These are phyloP conservation scores for Penicillium macrosclerotiorum DNA, from an alignment of 495 filamentous ascomycete species.

Conservation along the genomic window DNA sequence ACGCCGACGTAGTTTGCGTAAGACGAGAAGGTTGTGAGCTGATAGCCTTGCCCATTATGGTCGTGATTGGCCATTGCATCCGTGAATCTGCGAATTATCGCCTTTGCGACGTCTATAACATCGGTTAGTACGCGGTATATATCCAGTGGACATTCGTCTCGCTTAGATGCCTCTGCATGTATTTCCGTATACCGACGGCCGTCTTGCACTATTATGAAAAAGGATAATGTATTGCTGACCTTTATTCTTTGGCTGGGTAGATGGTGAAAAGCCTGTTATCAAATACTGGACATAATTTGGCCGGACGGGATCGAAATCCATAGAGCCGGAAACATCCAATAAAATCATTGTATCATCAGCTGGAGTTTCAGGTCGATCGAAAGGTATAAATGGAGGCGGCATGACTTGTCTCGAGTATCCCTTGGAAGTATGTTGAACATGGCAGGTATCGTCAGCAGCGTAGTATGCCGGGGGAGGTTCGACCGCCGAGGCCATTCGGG, in stretches of 20 bases:
- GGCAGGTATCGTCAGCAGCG: slow-evolving; percentile 38
- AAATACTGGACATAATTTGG: slow-evolving; percentile 43
- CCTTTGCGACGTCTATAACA: slow-evolving; percentile 37
- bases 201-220: too few species aligned
- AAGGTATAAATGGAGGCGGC: slow-evolving; percentile 33
- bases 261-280: slow-evolving; percentile 34
- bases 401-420: slow-evolving; percentile 47
- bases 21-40: slow-evolving; percentile 41
- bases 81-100: slow-evolving; percentile 43
- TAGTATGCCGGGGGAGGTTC: slow-evolving; percentile 39
- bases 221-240: too few species aligned
- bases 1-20: slow-evolving; percentile 35
- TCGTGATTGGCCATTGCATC: slow-evolving; percentile 46
- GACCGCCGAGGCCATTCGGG: slow-evolving; percentile 41
- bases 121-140: background rate
- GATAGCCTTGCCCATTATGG: slow-evolving; percentile 36
- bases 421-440: slow-evolving; percentile 34
- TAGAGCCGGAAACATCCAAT: slow-evolving; percentile 45
- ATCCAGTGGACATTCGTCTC: too few species aligned
- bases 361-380: slow-evolving; percentile 31
- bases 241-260: slow-evolving; percentile 47
- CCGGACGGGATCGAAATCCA: slow-evolving; percentile 42
- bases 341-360: slow-evolving; percentile 48
- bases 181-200: too few species aligned
- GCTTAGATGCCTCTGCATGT: too few species aligned